Evolutionary conservation across 1,284 basidiomycete species (phyloP).

Genomic region (Leccinum insolens): DNA sequence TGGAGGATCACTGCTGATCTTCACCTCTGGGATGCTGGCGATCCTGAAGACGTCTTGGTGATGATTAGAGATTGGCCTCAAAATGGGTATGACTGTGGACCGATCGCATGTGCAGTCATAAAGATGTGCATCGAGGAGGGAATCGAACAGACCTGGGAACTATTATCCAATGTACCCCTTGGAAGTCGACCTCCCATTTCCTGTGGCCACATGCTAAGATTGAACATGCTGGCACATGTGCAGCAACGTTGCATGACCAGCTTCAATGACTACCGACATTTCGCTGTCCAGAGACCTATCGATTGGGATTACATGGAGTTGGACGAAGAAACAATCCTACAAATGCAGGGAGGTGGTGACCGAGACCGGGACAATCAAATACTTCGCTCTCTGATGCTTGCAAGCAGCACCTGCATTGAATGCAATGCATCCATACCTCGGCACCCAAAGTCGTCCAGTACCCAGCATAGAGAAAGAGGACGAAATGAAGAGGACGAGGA

Average conservation of each 20-base stretch:
- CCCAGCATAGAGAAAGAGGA: too few species aligned
- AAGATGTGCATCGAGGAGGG: constrained; percentile 6
- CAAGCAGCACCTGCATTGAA: constrained; percentile 4
- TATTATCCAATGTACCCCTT: not conserved
- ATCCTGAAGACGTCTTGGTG: not conserved
- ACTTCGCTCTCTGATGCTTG: not conserved
- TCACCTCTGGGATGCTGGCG: constrained; percentile 4
- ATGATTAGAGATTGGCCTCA: constrained; percentile 6
- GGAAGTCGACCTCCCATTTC: not conserved
- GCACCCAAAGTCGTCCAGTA: too few species aligned
- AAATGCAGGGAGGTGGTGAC: constrained; percentile 8
- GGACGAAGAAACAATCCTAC: not conserved
- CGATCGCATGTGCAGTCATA: constrained; percentile 8
- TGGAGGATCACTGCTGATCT: constrained; percentile 9
- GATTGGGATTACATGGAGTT: constrained; percentile 5
- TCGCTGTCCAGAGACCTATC: not conserved
- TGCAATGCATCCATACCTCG: too few species aligned
- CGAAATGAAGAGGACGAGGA: too few species aligned
- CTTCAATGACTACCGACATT: constrained; percentile 10
- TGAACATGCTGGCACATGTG: constrained; percentile 6
- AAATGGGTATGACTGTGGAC: constrained; percentile 14
- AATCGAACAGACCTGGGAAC: not conserved
- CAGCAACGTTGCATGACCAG: constrained; percentile 1
- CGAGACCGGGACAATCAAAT: not conserved
- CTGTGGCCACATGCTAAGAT: constrained; percentile 9